These are phyloP conservation scores for Fagopyrum tataricum DNA, from an alignment of 148 eudicot species.

Conservation along the genomic window DNA sequence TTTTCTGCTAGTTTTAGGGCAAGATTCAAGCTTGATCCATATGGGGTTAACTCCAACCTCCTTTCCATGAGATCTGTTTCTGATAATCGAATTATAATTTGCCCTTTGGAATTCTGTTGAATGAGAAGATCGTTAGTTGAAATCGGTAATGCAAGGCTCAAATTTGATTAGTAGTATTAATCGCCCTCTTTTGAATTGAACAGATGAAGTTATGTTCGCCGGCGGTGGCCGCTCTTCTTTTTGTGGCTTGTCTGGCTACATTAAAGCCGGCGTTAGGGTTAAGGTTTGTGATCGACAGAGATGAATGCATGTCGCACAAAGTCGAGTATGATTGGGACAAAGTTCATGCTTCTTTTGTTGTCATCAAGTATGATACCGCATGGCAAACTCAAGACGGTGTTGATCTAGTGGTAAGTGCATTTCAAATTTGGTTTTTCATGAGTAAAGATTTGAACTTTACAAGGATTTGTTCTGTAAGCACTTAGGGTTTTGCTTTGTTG, in stretches of 20 bases:
- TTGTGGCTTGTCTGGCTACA: constrained; percentile 31
- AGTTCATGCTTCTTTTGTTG: constrained; percentile 75
- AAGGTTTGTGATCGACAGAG: constrained; percentile 80
- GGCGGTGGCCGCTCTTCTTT: constrained; percentile 16
- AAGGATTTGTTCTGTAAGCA: not conserved
- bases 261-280: constrained; percentile 46
- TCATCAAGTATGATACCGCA: constrained; percentile 63
- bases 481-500: not conserved
- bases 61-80: constrained; percentile 5
- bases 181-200: not conserved
- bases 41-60: not conserved
- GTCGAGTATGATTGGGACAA: constrained; percentile 65
- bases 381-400: constrained; percentile 79
- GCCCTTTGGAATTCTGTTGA: not conserved
- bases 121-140: constrained; percentile 2
- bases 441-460: not conserved
- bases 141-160: not conserved
- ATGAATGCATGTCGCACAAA: constrained; percentile 84
- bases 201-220: constrained; percentile 27
- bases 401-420: constrained; percentile 67
- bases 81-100: not conserved
- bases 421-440: not conserved
- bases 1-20: not conserved
- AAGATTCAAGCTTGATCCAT: constrained; percentile 1
- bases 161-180: not conserved